A percentile compares a stretch with the other conserved stretches of the same genome.
These are phyloP conservation scores for Annulohypoxylon truncatum DNA, from an alignment of 2,329 filamentous ascomycete genomes.

Conservation along the genomic window DNA sequence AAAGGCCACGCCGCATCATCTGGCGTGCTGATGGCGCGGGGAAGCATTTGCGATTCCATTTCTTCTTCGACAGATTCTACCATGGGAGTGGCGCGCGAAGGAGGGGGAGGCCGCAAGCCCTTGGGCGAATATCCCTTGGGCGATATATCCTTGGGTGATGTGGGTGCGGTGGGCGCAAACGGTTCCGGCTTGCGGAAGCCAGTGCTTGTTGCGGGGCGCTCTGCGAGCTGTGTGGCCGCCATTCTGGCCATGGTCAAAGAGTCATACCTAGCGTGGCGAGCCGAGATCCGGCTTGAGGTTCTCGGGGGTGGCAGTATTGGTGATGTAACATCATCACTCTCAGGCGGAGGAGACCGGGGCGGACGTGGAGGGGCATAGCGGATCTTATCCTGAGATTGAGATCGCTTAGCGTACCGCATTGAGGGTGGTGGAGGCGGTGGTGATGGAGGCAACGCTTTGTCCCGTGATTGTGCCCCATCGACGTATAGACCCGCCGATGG, in stretches of 20 bases:
- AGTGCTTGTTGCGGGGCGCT: slow-evolving; percentile 59
- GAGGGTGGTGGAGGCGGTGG: slow-evolving; percentile 50
- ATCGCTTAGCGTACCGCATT: slow-evolving; percentile 56
- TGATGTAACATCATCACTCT: slow-evolving; percentile 51
- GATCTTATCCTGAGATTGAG: slow-evolving; percentile 63
- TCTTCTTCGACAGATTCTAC: slow-evolving; percentile 26
- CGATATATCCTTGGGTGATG: slow-evolving; percentile 27
- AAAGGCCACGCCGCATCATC: slow-evolving; percentile 60
- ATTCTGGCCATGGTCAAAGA: slow-evolving; percentile 45
- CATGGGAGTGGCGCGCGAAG: slow-evolving; percentile 18
- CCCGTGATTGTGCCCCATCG: slow-evolving; percentile 27
- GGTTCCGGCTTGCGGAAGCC: slow-evolving; percentile 60
- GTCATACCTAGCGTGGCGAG: slow-evolving; percentile 58
- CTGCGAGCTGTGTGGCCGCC: slow-evolving; percentile 44
- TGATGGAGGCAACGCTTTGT: slow-evolving; percentile 43
- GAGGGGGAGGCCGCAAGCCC: slow-evolving; percentile 18
- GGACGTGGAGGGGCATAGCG: slow-evolving; percentile 61
- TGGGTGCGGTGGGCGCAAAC: slow-evolving; percentile 45
- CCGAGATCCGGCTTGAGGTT: slow-evolving; percentile 65
- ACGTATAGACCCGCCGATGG: slow-evolving; percentile 41
- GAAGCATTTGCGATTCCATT: slow-evolving; percentile 33
- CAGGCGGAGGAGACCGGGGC: slow-evolving; percentile 61
- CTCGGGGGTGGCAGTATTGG: slow-evolving; percentile 63
- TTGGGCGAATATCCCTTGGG: slow-evolving; percentile 31
- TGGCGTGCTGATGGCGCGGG: slow-evolving; percentile 58